phyloP scores from a whole-genome alignment of 192 early-diverging fungal species.

The Obelidium mucronatum region DNA sequence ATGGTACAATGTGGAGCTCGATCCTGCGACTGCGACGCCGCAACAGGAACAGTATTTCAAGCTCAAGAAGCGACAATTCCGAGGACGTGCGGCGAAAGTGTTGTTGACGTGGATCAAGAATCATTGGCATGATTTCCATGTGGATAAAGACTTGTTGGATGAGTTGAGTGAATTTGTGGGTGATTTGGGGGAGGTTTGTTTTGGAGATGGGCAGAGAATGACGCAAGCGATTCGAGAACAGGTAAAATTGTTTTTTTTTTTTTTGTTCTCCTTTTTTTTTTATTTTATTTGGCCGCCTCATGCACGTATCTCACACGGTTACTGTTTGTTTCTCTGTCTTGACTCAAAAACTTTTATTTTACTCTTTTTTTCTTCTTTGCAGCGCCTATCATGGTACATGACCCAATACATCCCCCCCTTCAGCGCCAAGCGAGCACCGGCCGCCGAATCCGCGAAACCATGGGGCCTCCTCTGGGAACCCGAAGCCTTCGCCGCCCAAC shows the following conservation, averaged over 20 bases:
- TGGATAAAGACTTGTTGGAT: constrained; percentile 37
- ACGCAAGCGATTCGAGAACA: constrained; percentile 65
- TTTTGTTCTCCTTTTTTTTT: constrained; percentile 1
- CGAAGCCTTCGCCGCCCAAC: constrained; percentile 56
- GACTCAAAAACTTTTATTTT: background rate
- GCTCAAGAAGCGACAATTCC: constrained; percentile 48
- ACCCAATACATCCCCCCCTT: constrained; percentile 61
- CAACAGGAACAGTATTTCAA: constrained; percentile 47
- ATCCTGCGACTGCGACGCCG: constrained; percentile 42
- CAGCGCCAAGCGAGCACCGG: constrained; percentile 33
- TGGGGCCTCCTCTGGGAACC: constrained; percentile 56
- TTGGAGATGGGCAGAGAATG: constrained; percentile 63
- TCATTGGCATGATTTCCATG: constrained; percentile 65
- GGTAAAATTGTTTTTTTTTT: constrained; percentile 29
- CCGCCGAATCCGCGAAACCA: constrained; percentile 42
- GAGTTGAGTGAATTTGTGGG: constrained; percentile 57
- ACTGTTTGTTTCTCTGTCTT: background rate
- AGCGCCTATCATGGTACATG: constrained; percentile 64
- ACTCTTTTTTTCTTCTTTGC: constrained; percentile 1
- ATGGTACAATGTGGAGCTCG: constrained; percentile 64
- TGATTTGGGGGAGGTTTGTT: constrained; percentile 44
- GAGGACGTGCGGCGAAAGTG: constrained; percentile 46
- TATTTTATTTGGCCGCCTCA: constrained; percentile 2
- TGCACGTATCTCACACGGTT: background rate
- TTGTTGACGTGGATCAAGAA: constrained; percentile 62